These are phyloP conservation scores for Pythium utonaiense DNA, from an alignment of 352 stramenopile species.

Conservation along the genomic window DNA sequence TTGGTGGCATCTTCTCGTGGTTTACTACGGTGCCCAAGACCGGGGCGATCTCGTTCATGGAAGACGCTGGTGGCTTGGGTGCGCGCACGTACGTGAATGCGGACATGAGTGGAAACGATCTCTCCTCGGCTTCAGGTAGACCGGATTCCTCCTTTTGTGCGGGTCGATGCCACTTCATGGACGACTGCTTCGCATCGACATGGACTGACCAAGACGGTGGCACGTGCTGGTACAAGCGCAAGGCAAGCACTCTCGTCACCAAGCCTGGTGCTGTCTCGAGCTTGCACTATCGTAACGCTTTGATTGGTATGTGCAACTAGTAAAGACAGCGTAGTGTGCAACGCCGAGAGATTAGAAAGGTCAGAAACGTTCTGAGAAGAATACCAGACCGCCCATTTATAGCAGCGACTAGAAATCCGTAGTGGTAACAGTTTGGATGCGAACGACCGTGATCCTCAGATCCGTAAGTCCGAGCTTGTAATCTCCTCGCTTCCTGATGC, in stretches of 20 bases:
- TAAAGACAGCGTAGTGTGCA: too few relatives aligned
- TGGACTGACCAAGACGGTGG: not conserved
- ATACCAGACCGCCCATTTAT: not conserved
- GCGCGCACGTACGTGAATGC: not conserved
- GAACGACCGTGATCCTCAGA: too few relatives aligned
- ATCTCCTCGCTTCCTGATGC: not conserved
- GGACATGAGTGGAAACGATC: not conserved
- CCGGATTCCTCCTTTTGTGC: not conserved
- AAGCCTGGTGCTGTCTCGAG: not conserved
- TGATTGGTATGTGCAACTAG: not conserved
- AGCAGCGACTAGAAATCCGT: too few relatives aligned
- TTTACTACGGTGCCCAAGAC: not conserved
- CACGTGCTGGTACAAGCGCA: not conserved
- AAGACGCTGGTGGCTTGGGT: not conserved
- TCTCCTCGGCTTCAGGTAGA: not conserved
- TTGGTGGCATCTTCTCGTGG: not conserved
- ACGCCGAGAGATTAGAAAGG: not conserved
- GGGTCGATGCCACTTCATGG: not conserved
- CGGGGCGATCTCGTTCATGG: not conserved
- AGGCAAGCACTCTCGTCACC: not conserved
- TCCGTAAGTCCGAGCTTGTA: not conserved
- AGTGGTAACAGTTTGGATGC: too few relatives aligned
- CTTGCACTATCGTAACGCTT: not conserved
- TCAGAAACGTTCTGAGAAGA: slow-evolving; percentile 1
- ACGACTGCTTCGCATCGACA: not conserved